These are phyloP conservation scores for Chrysanthemum lavandulifolium DNA, from an alignment of 129 eudicot species.

Conservation along the genomic window DNA sequence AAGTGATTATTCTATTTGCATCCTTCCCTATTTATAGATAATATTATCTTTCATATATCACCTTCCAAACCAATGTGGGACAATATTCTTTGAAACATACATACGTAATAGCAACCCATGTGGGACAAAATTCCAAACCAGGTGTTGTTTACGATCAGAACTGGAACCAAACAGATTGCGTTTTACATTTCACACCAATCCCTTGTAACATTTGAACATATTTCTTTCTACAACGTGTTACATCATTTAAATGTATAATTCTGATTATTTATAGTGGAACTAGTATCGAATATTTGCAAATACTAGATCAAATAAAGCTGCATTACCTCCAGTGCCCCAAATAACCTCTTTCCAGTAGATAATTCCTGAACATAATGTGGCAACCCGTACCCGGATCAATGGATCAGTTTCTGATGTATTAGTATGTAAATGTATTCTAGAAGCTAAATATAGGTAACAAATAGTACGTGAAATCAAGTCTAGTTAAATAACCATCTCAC, in stretches of 20 bases:
- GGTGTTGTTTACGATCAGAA: no score
- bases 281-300: not conserved
- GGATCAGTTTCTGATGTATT: not conserved
- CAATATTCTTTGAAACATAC: no score
- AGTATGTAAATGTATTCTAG: not conserved
- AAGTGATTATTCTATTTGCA: no score
- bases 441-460: not conserved
- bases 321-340: slow-evolving; percentile 8
- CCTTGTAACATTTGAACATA: not conserved
- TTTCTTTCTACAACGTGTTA: not conserved
- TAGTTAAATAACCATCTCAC: slow-evolving; percentile 8
- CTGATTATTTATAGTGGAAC: not conserved
- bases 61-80: no score
- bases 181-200: not conserved
- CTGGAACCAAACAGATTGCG: no score
- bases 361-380: slow-evolving; percentile 12
- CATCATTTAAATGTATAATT: no score
- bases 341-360: slow-evolving; percentile 11
- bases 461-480: not conserved
- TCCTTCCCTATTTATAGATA: no score
- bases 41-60: no score
- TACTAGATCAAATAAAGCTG: not conserved
- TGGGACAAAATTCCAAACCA: no score
- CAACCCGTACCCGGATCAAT: not conserved
- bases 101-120: no score